Conservation (phyloP, 768 basidiomycete species). For the Russula vinacea region DNA sequence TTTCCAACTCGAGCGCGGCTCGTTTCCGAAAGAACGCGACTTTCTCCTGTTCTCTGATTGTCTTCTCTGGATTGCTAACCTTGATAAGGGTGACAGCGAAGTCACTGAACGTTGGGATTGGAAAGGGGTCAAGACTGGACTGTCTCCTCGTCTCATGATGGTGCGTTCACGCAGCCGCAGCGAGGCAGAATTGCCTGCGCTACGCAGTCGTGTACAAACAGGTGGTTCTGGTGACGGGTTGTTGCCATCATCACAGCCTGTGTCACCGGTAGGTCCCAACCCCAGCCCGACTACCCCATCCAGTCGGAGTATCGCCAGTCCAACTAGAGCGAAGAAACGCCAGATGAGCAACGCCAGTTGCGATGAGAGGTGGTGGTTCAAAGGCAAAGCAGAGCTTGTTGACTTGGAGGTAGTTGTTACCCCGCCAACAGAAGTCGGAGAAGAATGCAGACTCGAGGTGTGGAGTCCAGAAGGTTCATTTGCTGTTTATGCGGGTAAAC, state of each 20-base stretch:
- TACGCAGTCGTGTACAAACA: constrained; percentile 26
- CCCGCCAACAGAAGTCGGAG: constrained; percentile 46
- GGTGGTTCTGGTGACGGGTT: not conserved
- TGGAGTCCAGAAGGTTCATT: constrained; percentile 77
- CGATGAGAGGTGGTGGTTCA: constrained; percentile 73
- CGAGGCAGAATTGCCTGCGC: constrained; percentile 50
- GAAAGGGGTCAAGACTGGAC: constrained; percentile 22
- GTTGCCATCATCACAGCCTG: constrained; percentile 8
- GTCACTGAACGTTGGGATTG: constrained; percentile 30
- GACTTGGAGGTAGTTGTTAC: constrained; percentile 71
- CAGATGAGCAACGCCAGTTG: constrained; percentile 37
- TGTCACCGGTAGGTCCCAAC: constrained; percentile 3
- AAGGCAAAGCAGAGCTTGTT: constrained; percentile 64
- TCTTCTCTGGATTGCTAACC: constrained; percentile 68
- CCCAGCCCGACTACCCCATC: constrained; percentile 18
- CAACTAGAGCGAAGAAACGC: constrained; percentile 34
- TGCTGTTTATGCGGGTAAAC: constrained; percentile 64
- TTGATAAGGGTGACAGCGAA: constrained; percentile 35
- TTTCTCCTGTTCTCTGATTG: constrained; percentile 84
- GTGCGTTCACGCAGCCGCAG: constrained; percentile 54
- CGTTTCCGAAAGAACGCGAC: constrained; percentile 54
- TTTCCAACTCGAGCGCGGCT: constrained; percentile 53
- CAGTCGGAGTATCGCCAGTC: constrained; percentile 31
- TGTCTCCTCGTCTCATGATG: constrained; percentile 36
- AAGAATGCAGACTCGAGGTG: constrained; percentile 64